Base-by-base conservation (phyloP, 306 rosid species). In the Vigna radiata region DNA sequence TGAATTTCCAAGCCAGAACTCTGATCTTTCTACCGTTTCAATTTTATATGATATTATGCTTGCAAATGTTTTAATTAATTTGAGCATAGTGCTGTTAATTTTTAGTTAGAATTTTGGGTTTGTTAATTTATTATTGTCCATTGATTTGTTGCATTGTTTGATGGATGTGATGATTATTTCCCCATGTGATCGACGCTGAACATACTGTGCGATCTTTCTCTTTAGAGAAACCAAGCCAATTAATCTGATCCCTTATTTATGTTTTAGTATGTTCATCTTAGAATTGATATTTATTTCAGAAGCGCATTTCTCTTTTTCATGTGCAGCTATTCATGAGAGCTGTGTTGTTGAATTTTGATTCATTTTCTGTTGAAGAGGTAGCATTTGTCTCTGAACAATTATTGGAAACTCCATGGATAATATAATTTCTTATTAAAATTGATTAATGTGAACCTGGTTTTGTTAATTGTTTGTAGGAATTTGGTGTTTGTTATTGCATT, bases 161-260 rank as follows among this genome's bases (percentile, higher is more conserved):
- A 84, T 84, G 88, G 90, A 79, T 8, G 63, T 82, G 88, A 87
- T 84, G 88, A 84, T 49, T 33, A 19, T 87, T 87, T 87, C 88
- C 88, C 90, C 86, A 87, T 76, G 68, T 79, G 88, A 84, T 79
- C 86, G 86, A 87, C 0, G 70, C 73, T 84, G 88, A 90, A 76
- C 54, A 80, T 75, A 82, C 86, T 84, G 89, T 25, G 96, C 91
- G 85, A 86, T 83, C 41, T 90, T 63, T 90, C 84, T 87, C 86
- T 68, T 47, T 15, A 0, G 87, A 84, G 93, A 84, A 77, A 76
- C 77, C 91, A 87, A 90, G 93, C 91, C 91, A 80, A 36, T 83
- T 41, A 68, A 50, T 91, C 91, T 89, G 90, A 90, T 89, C 91
- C 93, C 72, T 88, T 85, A 31, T 15, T 4, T 11, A 25, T 19